Percentiles rank a stretch among this genome's conserved stretches.
These are phyloP conservation scores for Fusarium musae DNA, from an alignment of 2,329 filamentous ascomycete genomes.

Conservation along the genomic window DNA sequence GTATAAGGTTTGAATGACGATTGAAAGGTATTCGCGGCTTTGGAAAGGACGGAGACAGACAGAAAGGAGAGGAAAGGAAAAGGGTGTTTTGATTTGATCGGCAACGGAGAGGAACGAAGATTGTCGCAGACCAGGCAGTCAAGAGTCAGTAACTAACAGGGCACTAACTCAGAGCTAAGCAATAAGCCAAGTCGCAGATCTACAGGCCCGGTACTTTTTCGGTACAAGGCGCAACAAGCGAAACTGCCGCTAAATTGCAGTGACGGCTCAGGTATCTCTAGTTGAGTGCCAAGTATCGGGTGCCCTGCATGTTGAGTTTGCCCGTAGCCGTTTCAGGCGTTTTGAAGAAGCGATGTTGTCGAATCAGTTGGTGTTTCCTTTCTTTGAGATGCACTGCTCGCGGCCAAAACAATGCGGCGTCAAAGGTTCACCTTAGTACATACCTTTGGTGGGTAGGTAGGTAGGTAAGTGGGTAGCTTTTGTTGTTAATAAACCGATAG, in stretches of 20 bases:
- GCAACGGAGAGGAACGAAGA: slow-evolving; percentile 27
- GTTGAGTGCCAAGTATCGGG: slow-evolving; percentile 10
- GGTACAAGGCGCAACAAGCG: slow-evolving; percentile 16
- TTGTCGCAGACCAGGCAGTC: slow-evolving; percentile 26
- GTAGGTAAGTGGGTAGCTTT: neutral
- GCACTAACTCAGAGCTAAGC: slow-evolving; percentile 34
- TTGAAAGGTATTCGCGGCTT: slow-evolving; percentile 20
- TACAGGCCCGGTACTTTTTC: slow-evolving; percentile 31
- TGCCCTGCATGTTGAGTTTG: slow-evolving; percentile 20
- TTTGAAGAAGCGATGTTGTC: slow-evolving; percentile 17
- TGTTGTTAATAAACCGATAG: neutral
- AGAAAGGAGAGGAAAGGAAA: slow-evolving; percentile 10
- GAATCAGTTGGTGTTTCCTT: slow-evolving; percentile 28
- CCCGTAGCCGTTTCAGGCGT: slow-evolving; percentile 36
- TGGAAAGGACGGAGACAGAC: neutral
- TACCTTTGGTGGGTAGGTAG: neutral
- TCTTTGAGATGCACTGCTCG: slow-evolving; percentile 22
- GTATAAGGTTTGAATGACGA: slow-evolving; percentile 13
- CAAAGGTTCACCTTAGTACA: neutral
- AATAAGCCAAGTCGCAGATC: slow-evolving; percentile 45
- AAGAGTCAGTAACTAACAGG: slow-evolving; percentile 4
- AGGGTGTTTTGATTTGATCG: slow-evolving; percentile 37
- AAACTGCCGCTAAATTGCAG: neutral
- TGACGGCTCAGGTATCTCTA: slow-evolving; percentile 17
- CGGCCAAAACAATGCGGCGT: slow-evolving; percentile 14